Conservation (phyloP, 495 filamentous ascomycete species). For the Lasiosphaeria hispida region DNA sequence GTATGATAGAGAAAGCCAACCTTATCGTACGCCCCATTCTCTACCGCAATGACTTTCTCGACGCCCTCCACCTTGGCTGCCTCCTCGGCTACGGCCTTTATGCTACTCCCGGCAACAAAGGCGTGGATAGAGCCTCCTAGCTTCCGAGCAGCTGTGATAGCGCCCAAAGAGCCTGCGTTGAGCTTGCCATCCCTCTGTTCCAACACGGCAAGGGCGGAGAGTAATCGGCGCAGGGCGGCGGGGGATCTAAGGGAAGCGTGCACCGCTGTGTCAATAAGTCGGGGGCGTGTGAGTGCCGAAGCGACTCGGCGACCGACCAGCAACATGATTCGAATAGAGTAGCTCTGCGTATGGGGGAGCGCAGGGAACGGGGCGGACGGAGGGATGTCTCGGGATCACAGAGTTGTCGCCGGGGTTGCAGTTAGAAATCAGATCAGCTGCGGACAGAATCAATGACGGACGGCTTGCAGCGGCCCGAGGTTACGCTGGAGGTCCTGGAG, state of each 20-base stretch:
- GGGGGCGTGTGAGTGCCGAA: conserved; percentile 30
- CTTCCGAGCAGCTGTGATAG: conserved; percentile 82
- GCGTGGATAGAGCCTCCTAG: conserved; percentile 82
- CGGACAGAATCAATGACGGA: conserved; percentile 19
- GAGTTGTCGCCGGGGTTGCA: conserved; percentile 1
- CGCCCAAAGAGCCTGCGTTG: conserved; percentile 75
- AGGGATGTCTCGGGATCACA: background rate
- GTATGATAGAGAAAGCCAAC: conserved; percentile 38
- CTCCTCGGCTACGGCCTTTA: conserved; percentile 78
- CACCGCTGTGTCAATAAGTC: conserved; percentile 23
- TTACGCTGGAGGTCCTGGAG: conserved; percentile 14
- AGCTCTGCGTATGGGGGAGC: background rate
- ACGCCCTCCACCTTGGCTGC: conserved; percentile 86
- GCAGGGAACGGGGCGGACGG: background rate
- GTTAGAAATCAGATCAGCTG: background rate
- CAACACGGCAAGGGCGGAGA: conserved; percentile 86
- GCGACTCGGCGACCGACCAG: conserved; percentile 28
- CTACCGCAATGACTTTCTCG: conserved; percentile 84
- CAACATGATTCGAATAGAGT: conserved; percentile 25
- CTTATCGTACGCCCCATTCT: conserved; percentile 90
- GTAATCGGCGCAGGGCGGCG: conserved; percentile 61
- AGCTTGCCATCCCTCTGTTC: conserved; percentile 92
- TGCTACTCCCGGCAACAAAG: conserved; percentile 80
- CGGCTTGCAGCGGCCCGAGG: conserved; percentile 37
- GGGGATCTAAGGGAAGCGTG: conserved; percentile 29